These are phyloP conservation scores for Calonectria ilicicola DNA, from an alignment of 2,329 filamentous ascomycete species.

Conservation along the genomic window DNA sequence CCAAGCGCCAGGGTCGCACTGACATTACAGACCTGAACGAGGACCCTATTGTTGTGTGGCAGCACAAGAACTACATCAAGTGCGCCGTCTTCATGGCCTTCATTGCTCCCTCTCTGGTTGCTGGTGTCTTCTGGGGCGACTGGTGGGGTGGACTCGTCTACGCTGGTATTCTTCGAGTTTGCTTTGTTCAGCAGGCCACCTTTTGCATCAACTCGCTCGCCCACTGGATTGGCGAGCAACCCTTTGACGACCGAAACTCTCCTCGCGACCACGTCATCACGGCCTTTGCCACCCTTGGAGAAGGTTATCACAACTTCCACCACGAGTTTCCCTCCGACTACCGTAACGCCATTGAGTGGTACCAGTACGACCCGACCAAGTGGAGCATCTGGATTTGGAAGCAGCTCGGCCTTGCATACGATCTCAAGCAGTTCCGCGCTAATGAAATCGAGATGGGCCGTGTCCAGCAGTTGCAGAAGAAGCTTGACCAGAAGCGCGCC, in stretches of 20 bases:
- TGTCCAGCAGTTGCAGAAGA: slow-evolving; percentile 90
- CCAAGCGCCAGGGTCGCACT: slow-evolving; percentile 87
- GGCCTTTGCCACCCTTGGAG: slow-evolving; percentile 85
- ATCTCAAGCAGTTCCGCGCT: slow-evolving; percentile 89
- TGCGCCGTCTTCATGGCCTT: slow-evolving; percentile 82
- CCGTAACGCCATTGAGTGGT: slow-evolving; percentile 91
- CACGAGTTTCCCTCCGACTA: slow-evolving; percentile 95
- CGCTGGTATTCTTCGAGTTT: slow-evolving; percentile 85
- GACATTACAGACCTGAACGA: slow-evolving; percentile 91
- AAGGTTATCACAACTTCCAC: slow-evolving; percentile 96
- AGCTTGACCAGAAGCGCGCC: slow-evolving; percentile 87
- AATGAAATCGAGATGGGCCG: slow-evolving; percentile 95
- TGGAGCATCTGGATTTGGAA: slow-evolving; percentile 90
- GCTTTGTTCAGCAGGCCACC: slow-evolving; percentile 91
- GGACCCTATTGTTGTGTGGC: slow-evolving; percentile 86
- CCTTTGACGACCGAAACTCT: slow-evolving; percentile 92
- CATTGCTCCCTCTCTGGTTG: slow-evolving; percentile 78
- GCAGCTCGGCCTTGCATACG: slow-evolving; percentile 84
- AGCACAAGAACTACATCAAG: slow-evolving; percentile 89
- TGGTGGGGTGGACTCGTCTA: slow-evolving; percentile 87
- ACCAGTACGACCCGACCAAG: slow-evolving; percentile 92
- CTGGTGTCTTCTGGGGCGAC: slow-evolving; percentile 84
- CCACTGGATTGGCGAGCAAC: slow-evolving; percentile 92
- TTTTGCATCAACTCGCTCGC: slow-evolving; percentile 94
- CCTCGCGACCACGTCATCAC: slow-evolving; percentile 90